phyloP scores from a whole-genome alignment of 306 rosid genomes.

The Cercis canadensis region DNA sequence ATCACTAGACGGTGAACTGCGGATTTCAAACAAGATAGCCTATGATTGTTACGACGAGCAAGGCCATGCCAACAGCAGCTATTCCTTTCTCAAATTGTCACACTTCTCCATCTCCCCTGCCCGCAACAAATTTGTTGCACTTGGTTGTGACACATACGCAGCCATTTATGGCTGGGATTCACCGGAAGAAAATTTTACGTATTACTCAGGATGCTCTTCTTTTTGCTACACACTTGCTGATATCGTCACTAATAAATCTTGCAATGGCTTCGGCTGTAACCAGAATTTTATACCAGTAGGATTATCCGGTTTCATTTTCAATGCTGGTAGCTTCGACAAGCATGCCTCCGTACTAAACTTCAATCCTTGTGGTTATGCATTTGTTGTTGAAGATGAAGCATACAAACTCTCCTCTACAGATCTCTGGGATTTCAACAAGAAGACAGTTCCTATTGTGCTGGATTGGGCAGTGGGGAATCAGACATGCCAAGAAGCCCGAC shows the following conservation, averaged over 20 bases:
- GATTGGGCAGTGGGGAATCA: slow-evolving; percentile 47
- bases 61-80: neutral
- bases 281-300: slow-evolving; percentile 35
- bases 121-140: slow-evolving; percentile 31
- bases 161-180: rapidly evolving
- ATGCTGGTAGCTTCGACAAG: rapidly evolving
- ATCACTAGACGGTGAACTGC: slow-evolving; percentile 42
- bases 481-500: slow-evolving; percentile 12
- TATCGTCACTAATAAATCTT: slow-evolving; percentile 10
- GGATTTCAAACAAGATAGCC: slow-evolving; percentile 3
- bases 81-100: neutral
- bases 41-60: slow-evolving; percentile 1
- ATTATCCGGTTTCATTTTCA: rapidly evolving
- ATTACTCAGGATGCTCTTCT: slow-evolving; percentile 38
- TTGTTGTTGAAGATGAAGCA: slow-evolving; percentile 18
- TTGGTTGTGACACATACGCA: slow-evolving; percentile 48
- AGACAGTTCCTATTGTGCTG: slow-evolving; percentile 23
- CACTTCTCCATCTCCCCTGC: slow-evolving; percentile 24
- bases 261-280: slow-evolving; percentile 54
- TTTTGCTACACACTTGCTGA: neutral
- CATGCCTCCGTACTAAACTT: neutral
- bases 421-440: neutral
- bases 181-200: neutral
- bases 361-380: slow-evolving; percentile 48
- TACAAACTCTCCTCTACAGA: slow-evolving; percentile 28